phyloP scores from a whole-genome alignment of 2,329 filamentous ascomycete species.

The Hysterium pulicare region DNA sequence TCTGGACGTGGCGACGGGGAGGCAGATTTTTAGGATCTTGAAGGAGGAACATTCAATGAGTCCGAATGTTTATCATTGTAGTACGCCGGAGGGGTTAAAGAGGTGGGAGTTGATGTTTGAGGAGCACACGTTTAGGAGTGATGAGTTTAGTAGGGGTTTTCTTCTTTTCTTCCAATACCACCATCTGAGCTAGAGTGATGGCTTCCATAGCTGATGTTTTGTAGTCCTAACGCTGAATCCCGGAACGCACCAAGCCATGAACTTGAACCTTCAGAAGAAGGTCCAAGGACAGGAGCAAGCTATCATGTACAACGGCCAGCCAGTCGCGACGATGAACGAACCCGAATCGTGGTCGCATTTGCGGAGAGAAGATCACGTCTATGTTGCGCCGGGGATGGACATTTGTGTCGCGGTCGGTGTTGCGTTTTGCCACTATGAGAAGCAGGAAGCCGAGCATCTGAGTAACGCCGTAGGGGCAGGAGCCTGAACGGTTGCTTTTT shows the following conservation, averaged over 20 bases:
- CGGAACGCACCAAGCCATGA: not conserved
- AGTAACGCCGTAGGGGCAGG: too few species aligned
- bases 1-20: constrained; percentile 8
- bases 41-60: constrained; percentile 10
- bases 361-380: constrained; percentile 8
- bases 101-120: constrained; percentile 15
- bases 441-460: too few species aligned
- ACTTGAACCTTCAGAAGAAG: constrained; percentile 13
- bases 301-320: constrained; percentile 12
- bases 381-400: constrained; percentile 20
- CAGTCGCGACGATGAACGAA: constrained; percentile 11
- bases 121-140: constrained; percentile 4
- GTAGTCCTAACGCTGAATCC: constrained; percentile 10
- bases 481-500: too few species aligned
- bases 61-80: constrained; percentile 13
- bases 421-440: too few species aligned
- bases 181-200: too few species aligned
- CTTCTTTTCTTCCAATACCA: not conserved
- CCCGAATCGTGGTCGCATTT: constrained; percentile 10
- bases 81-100: constrained; percentile 12
- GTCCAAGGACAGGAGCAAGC: constrained; percentile 14
- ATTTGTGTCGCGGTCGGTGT: too few species aligned
- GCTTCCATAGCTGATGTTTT: not conserved
- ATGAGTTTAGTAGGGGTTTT: constrained; percentile 14
- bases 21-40: constrained; percentile 15